Percentiles rank a stretch among this genome's conserved stretches.
Conservation (phyloP, 495 filamentous ascomycete species). For the Tuber aestivum region DNA sequence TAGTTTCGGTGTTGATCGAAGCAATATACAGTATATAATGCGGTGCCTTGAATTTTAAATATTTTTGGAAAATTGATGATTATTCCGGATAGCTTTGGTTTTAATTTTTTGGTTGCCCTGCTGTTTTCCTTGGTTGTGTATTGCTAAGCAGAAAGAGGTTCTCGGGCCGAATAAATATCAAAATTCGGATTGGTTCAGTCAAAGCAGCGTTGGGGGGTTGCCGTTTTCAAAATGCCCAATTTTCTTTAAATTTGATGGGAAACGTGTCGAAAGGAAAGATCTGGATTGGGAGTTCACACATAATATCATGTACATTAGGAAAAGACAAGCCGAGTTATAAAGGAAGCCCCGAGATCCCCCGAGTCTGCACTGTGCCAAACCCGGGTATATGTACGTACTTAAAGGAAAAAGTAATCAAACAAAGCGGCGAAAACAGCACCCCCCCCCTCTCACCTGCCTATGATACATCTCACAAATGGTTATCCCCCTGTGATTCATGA, state of each 20-base stretch:
- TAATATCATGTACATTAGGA: background rate
- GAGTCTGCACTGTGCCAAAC: background rate
- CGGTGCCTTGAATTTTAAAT: no score
- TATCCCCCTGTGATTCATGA: background rate
- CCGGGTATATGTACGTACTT: background rate
- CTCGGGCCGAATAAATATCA: no score
- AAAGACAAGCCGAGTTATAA: background rate
- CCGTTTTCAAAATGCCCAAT: background rate
- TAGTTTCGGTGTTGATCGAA: no score
- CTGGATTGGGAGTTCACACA: background rate
- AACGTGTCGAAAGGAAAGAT: background rate
- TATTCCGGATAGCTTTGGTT: no score
- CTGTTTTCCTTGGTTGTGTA: no score
- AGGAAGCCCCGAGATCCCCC: background rate
- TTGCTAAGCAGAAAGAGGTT: no score
- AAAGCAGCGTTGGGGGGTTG: background rate
- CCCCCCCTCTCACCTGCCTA: background rate
- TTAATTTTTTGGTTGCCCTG: no score
- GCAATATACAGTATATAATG: no score
- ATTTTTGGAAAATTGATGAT: no score
- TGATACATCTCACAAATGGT: background rate
- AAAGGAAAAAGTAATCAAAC: background rate
- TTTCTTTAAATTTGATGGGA: background rate
- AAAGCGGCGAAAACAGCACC: background rate
- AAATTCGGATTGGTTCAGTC: no score